Base-by-base conservation (phyloP, 129 eudicot species). In the Silybum marianum region DNA sequence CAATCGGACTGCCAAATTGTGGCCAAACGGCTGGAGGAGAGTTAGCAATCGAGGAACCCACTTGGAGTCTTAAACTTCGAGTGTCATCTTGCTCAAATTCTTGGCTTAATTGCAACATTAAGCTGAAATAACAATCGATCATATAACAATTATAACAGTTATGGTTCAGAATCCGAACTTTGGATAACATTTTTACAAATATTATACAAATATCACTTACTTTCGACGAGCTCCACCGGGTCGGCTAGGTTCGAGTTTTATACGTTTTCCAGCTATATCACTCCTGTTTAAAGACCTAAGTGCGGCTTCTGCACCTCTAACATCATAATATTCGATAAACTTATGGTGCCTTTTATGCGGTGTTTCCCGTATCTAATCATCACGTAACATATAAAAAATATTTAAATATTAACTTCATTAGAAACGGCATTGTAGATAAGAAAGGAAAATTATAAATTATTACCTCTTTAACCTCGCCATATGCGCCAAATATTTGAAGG, bases 391-490 rank as follows among this genome's bases (percentile, higher is more conserved):
- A 75, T 23, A 26, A 70, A 58, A 70, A 65, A 68, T 1, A 48
- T 30, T 58, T 25, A 72, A 73, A 76, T 30, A 60, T 68, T 39
- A 7, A 16, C 42, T 44, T 44, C 54, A 44, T 44, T 10, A 44
- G 54, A 11, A 44, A 44, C 54, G 18, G 66, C 66, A 58, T 58
- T n/a, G 66, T 58, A 58, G 58, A 28, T 60, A 22, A 5, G 24
- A 12, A 12, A 42, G 30, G 81, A 28, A 58, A 76, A 44, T 0
- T 3, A n/a, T 77, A 44, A 76, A 36, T 0, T 4, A 22, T 77
- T 30, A 93, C 99, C 98, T 96, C 98, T 82, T 93, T 96, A 30
- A 96, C 93, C 69, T 91, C 93, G 7, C 99, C 99, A 72, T 96
- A 96, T 7, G 85, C 97, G 73, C 99, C 99, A 88, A 96, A 96